Evolutionary conservation across 1,139 yeast genomes (phyloP), one percentile per base, ranked within the genome.

Genomic region (Yamadazyma aaseri): DNA sequence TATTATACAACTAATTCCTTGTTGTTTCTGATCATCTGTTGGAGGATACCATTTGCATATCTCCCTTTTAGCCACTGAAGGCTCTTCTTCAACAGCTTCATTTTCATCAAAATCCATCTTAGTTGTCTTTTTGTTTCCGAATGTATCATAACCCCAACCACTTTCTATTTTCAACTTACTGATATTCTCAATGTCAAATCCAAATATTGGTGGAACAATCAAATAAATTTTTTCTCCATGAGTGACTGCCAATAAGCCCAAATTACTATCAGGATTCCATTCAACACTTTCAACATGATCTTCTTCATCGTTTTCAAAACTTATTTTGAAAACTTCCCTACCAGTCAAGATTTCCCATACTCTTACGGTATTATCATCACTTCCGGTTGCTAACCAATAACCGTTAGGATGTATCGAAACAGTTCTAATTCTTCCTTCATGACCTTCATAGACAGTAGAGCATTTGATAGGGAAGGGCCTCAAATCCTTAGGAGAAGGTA

Each of bases 381-480:
- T 86, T 36, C 97, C 98, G 7, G 98, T 92, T 15, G 98, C 98
- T 44, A 92, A 69, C 92, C 96, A 92, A 50, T 85, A 71, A 6
- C 98, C 99, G 33, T 81, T 73, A 34, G 96, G 95, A 56, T 92
- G 96, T 33, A 90, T 75, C 9, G 92, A 78, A 27, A 92, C 58
- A 3, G 94, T 71, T 59, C 98, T 81, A 34, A 94, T 81, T 51
- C 82, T 82, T 32, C 84, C 95, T 28, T 67, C 64, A 56, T 92
- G 98, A 20, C 98, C 98, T 43, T 72, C 72, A 59, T 79, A 92
- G 3, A 80, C 62, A 3, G 96, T 89, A 3, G 97, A 84, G 49
- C 94, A 81, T 56, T 81, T 79, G 55, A 89, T 86, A 29, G 99
- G 99, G 80, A 94, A 92, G n/a, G 99, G 99, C 58, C 96, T 79